Evolutionary conservation across 2,329 filamentous ascomycete species (phyloP).

Genomic region (Alternaria burnsii): DNA sequence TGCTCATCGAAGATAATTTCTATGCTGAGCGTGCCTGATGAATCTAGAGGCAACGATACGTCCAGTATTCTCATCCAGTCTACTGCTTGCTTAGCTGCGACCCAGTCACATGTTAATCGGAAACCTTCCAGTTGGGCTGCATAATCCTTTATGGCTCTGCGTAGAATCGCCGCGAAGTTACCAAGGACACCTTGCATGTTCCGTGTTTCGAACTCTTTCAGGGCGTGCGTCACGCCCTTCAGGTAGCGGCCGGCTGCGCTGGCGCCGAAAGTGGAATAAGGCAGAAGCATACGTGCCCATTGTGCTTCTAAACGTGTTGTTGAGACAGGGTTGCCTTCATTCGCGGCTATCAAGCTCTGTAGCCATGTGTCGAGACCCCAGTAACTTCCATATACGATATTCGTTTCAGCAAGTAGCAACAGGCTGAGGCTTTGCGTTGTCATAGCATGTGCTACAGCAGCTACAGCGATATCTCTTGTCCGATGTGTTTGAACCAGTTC

Average conservation of each 20-base stretch:
- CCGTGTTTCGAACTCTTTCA: conserved; percentile 25
- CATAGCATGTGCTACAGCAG: conserved; percentile 42
- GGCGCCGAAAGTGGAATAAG: conserved; percentile 34
- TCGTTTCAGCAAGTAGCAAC: conserved; percentile 34
- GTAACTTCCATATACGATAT: conserved; percentile 38
- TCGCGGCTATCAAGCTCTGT: conserved; percentile 41
- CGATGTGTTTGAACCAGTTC: conserved; percentile 32
- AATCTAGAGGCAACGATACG: conserved; percentile 12
- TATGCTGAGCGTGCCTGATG: conserved; percentile 17
- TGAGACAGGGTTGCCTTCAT: conserved; percentile 32
- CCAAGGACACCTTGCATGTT: conserved; percentile 26
- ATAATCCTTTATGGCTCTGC: conserved; percentile 32
- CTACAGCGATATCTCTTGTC: conserved; percentile 40
- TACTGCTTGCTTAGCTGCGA: conserved; percentile 27
- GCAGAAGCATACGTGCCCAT: conserved; percentile 37
- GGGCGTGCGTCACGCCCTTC: conserved; percentile 30
- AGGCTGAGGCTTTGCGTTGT: conserved; percentile 32
- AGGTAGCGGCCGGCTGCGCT: conserved; percentile 36
- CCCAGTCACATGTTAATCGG: conserved; percentile 36
- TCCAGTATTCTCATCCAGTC: conserved; percentile 34
- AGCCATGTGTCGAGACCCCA: conserved; percentile 41
- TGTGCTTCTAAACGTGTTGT: conserved; percentile 38
- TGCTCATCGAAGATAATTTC: conserved; percentile 37
- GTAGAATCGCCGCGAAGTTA: conserved; percentile 33
- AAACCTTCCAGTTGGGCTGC: conserved; percentile 37